A percentile compares a stretch with the other conserved stretches of the same genome.
Evolutionary conservation across 31 red algal species (phyloP).

Genomic region (Endocladia muricata): DNA sequence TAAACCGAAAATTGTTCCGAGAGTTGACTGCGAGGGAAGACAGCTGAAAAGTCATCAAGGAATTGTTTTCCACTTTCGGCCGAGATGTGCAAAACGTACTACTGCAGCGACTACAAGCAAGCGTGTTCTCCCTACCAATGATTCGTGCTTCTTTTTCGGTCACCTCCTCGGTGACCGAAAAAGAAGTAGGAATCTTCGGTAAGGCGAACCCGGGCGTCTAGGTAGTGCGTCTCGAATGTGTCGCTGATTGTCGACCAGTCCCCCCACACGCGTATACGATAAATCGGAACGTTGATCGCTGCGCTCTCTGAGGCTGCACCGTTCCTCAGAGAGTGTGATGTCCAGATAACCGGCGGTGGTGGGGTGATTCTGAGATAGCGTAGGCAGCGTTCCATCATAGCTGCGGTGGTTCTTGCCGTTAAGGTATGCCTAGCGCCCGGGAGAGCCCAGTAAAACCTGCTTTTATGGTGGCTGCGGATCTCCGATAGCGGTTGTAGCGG

Average conservation of each 20-base stretch:
- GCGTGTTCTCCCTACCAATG: no score
- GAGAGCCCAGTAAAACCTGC: slow-evolving; percentile 16
- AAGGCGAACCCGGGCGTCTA: slow-evolving; percentile 19
- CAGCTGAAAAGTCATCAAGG: no score
- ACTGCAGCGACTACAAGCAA: no score
- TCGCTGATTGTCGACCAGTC: slow-evolving; percentile 9
- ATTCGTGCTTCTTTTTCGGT: no score
- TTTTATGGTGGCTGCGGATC: background rate
- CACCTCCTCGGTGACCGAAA: no score
- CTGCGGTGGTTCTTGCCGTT: background rate
- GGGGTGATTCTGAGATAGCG: background rate
- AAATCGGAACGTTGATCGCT: slow-evolving; percentile 12
- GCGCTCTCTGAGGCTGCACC: slow-evolving; percentile 30
- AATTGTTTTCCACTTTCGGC: no score
- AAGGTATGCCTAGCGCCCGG: background rate
- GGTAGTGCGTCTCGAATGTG: slow-evolving; percentile 1
- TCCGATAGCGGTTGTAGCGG: slow-evolving; percentile 5
- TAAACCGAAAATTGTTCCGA: no score
- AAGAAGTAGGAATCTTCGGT: slow-evolving; percentile 20
- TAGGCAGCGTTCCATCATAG: slow-evolving; percentile 2
- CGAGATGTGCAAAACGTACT: no score
- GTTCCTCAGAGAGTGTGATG: slow-evolving; percentile 26
- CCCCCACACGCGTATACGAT: slow-evolving; percentile 33
- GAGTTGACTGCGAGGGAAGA: no score
- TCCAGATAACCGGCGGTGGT: slow-evolving; percentile 21